Evolutionary conservation across 768 basidiomycete genomes (phyloP), one percentile per base, ranked within the genome.

Genomic region (Rhodotorula sphaerocarpa): DNA sequence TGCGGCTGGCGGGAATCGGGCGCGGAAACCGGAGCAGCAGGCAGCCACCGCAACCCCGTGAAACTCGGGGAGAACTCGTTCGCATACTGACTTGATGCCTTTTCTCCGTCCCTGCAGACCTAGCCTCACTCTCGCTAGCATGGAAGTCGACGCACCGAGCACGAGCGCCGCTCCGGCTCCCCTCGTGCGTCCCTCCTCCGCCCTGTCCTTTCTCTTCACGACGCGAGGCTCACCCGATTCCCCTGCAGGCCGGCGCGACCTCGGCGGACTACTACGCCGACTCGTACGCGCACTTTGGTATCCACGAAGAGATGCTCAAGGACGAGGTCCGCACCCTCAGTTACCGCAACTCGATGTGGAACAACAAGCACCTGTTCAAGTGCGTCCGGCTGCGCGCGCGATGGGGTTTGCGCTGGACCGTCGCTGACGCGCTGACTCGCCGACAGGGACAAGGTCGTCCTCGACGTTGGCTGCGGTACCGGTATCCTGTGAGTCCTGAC

Each of bases 381-480:
- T 51, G 34, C 92, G 83, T 18, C 31, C n/a, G 11, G 34, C 18
- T 12, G n/a, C 25, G 30, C 14, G 6, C 15, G 27, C 20, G 14
- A 25, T n/a, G n/a, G n/a, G n/a, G n/a, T n/a, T n/a, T n/a, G n/a
- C n/a, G n/a, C n/a, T n/a, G n/a, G n/a, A n/a, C n/a, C n/a, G n/a
- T n/a, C n/a, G n/a, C n/a, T n/a, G n/a, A n/a, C n/a, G n/a, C n/a
- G n/a, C n/a, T 16, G 36, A 39, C 36, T 39, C 36, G 36, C 6
- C 23, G 5, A n/a, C 50, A 51, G 50, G 34, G 72, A 74, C 74
- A 99, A 96, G 79, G 87, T 86, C 41, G 95, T 99, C 5, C 81
- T 99, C 55, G 95, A 99, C 75, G 95, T 99, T 69, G 95, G 95
- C 46, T 97, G 95, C 73, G 95, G 95, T 30, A 99, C 95, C 15